These are phyloP conservation scores for Teunomyces stri DNA, from an alignment of 805 yeast genomes.

Conservation along the genomic window DNA sequence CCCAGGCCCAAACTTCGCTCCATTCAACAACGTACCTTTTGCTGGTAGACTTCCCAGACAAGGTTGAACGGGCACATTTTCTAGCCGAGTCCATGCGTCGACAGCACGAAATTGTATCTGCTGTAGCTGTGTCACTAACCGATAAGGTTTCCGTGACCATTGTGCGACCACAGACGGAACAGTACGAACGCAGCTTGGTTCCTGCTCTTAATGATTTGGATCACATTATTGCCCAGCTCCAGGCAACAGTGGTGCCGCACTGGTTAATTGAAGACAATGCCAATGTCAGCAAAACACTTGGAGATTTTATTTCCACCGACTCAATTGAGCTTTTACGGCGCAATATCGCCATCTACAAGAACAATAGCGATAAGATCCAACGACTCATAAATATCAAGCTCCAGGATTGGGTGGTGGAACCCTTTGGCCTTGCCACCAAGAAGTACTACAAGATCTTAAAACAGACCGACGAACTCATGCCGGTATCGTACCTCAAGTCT, in stretches of 20 bases:
- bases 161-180: neutral
- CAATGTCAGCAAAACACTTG: conserved; percentile 12
- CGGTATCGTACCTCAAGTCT: conserved; percentile 13
- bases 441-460: conserved; percentile 13
- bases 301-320: conserved; percentile 34
- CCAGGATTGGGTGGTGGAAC: conserved; percentile 15
- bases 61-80: conserved; percentile 15
- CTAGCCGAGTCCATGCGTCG: conserved; percentile 14
- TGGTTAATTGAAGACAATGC: conserved; percentile 11
- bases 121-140: conserved; percentile 15
- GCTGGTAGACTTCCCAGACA: conserved; percentile 21
- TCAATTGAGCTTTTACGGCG: conserved; percentile 24
- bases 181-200: conserved; percentile 11
- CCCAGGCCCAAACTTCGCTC: conserved; percentile 32
- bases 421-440: conserved; percentile 14
- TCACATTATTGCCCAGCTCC: conserved; percentile 20
- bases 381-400: conserved; percentile 14
- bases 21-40: conserved; percentile 22
- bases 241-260: conserved; percentile 28
- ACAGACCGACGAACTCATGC: conserved; percentile 18
- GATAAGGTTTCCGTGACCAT: conserved; percentile 3
- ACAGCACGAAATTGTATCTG: conserved; percentile 13
- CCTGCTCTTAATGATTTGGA: conserved; percentile 26
- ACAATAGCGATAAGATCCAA: conserved; percentile 23
- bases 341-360: conserved; percentile 26